Percentiles rank a stretch among this genome's conserved stretches.
Conservation (phyloP, 306 rosid genomes). For the Vachellia pachyceras region DNA sequence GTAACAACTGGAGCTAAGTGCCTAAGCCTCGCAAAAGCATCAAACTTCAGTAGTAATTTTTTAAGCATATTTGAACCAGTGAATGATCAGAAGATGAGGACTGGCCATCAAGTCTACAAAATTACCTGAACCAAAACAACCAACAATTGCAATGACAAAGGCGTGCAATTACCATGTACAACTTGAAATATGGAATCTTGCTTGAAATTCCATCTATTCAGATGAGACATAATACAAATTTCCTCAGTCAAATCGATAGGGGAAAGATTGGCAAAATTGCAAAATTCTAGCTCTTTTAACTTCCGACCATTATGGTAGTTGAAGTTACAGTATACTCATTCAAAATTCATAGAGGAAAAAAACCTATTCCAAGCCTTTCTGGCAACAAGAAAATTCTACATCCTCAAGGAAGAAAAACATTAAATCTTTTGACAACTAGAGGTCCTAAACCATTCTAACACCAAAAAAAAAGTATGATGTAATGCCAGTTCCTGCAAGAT, state of each 20-base stretch:
- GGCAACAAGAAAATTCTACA: constrained; percentile 11
- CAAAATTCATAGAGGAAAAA: constrained; percentile 6
- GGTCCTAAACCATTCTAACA: constrained; percentile 16
- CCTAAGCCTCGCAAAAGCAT: background rate
- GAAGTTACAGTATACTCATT: background rate
- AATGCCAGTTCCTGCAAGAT: constrained; percentile 21
- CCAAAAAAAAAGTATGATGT: constrained; percentile 4
- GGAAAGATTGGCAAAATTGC: background rate
- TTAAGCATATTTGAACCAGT: background rate
- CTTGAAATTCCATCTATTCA: background rate
- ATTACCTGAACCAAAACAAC: background rate
- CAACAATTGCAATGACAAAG: background rate
- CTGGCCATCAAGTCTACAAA: background rate
- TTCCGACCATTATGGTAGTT: background rate
- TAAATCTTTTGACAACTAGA: constrained; percentile 26
- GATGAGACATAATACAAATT: background rate
- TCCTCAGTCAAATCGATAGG: background rate
- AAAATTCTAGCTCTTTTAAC: background rate
- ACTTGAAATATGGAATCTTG: background rate
- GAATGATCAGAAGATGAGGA: background rate
- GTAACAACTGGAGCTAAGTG: too few species aligned
- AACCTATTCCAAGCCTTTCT: constrained; percentile 5
- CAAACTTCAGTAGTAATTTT: background rate
- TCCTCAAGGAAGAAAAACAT: constrained; percentile 28
- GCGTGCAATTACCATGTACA: background rate